Evolutionary conservation across 1,284 basidiomycete species (phyloP).

Genomic region (Polyporus tsugae): DNA sequence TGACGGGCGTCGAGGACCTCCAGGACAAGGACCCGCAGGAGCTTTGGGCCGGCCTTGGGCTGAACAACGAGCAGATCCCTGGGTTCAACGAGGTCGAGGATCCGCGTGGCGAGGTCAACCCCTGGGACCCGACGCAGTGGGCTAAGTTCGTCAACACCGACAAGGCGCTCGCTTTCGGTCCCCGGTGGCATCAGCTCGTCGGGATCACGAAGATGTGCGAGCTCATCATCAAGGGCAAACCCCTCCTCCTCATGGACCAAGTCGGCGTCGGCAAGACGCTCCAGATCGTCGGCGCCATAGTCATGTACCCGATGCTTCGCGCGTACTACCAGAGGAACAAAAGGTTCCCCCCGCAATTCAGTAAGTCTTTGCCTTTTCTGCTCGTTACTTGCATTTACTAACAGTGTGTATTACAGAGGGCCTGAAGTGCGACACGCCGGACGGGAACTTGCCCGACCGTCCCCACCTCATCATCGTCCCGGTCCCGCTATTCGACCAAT

Average conservation of each 20-base stretch:
- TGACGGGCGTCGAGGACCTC: no score
- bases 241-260: background rate
- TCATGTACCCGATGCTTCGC: background rate
- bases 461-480: background rate
- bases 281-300: background rate
- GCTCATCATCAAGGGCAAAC: background rate
- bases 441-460: background rate
- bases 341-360: background rate
- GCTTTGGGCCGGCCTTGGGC: no score
- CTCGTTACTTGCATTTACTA: background rate
- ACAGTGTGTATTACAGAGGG: background rate
- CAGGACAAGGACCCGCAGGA: no score
- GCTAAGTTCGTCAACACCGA: background rate
- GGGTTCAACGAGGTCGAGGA: background rate
- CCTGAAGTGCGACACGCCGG: background rate
- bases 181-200: background rate
- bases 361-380: background rate
- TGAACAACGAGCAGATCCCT: no score
- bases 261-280: background rate
- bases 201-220: conserved; percentile 1
- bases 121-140: background rate
- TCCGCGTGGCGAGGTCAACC: background rate
- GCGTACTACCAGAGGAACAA: background rate
- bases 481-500: background rate
- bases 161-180: background rate